Conservation (phyloP, 129 eudicot species). For the Flaveria ramosissima region DNA sequence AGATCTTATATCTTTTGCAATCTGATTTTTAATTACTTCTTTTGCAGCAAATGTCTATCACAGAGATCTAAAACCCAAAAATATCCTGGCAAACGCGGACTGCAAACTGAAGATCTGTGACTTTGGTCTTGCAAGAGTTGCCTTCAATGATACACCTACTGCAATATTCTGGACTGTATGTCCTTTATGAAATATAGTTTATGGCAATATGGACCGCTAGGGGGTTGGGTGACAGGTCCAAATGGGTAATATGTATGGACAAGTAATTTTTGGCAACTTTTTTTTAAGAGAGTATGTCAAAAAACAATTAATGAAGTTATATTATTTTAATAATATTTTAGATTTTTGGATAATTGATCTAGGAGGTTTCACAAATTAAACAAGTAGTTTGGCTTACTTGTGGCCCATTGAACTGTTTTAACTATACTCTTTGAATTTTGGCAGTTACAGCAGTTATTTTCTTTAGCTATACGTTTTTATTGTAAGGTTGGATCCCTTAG, state of each 20-base stretch:
- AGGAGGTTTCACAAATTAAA: neutral
- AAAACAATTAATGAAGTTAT: neutral
- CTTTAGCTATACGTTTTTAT: neutral
- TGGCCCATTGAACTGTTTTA: slow-evolving; percentile 4
- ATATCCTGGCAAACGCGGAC: slow-evolving; percentile 91
- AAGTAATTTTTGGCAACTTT: neutral
- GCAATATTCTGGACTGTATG: slow-evolving; percentile 97
- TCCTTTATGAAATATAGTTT: neutral
- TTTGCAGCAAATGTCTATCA: slow-evolving; percentile 90
- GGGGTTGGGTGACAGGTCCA: neutral
- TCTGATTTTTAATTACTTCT: slow-evolving; percentile 23
- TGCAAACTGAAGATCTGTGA: slow-evolving; percentile 93
- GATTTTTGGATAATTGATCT: neutral
- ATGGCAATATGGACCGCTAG: neutral
- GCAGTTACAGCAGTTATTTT: neutral
- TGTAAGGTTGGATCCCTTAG: neutral
- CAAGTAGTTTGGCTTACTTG: neutral
- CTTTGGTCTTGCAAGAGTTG: slow-evolving; percentile 97
- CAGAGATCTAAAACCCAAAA: slow-evolving; percentile 90
- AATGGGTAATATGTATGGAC: neutral
- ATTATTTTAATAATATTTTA: neutral
- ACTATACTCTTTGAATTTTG: neutral
- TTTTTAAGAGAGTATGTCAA: neutral
- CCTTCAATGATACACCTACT: slow-evolving; percentile 96
- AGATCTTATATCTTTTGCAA: slow-evolving; percentile 13